A percentile compares a stretch with the other conserved stretches of the same genome.
phyloP scores from a whole-genome alignment of 305 asterid species.

The Rubia balearica region DNA sequence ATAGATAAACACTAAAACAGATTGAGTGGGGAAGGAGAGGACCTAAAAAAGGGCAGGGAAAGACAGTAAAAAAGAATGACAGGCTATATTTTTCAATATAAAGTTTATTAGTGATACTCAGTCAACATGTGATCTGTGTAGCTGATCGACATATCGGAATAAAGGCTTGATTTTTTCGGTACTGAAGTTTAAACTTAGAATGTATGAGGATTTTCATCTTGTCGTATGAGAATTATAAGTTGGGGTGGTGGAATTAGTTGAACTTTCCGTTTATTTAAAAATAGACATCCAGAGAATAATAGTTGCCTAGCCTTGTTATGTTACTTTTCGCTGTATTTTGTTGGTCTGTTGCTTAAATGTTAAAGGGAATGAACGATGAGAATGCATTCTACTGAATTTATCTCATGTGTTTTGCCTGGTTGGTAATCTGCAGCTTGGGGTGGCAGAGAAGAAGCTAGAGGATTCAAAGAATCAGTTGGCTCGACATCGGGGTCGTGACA shows the following conservation, averaged over 20 bases:
- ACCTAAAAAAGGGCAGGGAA: too few species aligned
- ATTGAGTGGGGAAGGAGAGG: neutral
- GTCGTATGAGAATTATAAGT: neutral
- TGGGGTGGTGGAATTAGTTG: neutral
- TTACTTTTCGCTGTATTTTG: neutral
- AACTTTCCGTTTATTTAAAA: too few species aligned
- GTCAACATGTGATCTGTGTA: neutral
- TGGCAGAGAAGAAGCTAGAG: conserved; percentile 54
- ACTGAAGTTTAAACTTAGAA: neutral
- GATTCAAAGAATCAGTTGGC: conserved; percentile 58
- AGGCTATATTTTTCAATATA: too few species aligned
- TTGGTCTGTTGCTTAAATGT: neutral
- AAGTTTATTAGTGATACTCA: too few species aligned
- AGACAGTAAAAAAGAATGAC: too few species aligned
- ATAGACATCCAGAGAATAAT: neutral
- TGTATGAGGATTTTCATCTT: neutral
- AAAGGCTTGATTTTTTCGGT: neutral
- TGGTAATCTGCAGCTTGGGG: conserved; percentile 51
- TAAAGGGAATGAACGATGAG: neutral
- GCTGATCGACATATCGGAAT: neutral
- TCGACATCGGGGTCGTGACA: conserved; percentile 38
- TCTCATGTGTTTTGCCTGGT: neutral
- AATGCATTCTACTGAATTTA: neutral
- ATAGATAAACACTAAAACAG: neutral
- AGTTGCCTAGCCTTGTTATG: neutral